These are phyloP conservation scores for Eucalyptus sp. DNA, from an alignment of 345 rosid genomes.

Conservation along the genomic window DNA sequence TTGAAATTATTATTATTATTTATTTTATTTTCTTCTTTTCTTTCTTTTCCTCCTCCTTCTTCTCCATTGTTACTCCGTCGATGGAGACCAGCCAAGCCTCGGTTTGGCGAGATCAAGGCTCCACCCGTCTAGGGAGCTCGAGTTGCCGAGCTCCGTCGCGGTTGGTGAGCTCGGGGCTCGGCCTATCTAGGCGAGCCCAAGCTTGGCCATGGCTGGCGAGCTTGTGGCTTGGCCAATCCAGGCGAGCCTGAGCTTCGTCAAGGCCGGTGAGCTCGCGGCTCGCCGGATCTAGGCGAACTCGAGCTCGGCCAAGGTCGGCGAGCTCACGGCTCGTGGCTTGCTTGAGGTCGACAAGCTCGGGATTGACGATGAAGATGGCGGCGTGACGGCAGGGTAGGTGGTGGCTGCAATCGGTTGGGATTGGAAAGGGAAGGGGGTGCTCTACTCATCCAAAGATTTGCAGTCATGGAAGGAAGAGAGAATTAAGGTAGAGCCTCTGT, in stretches of 20 bases:
- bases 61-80: too few species aligned
- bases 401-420: rapidly evolving
- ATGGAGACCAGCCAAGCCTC: rapidly evolving
- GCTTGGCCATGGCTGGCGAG: rapidly evolving
- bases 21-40: too few species aligned
- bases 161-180: too few species aligned
- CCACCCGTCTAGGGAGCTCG: rapidly evolving
- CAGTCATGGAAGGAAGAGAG: too few species aligned
- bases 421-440: too few species aligned
- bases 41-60: too few species aligned
- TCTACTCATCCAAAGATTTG: too few species aligned
- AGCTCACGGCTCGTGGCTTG: too few species aligned
- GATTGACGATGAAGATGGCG: rapidly evolving
- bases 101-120: rapidly evolving
- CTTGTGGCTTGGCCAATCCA: rapidly evolving
- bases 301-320: too few species aligned
- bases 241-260: rapidly evolving
- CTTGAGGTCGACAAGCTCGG: rapidly evolving
- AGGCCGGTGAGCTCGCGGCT: rapidly evolving
- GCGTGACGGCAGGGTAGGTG: rapidly evolving
- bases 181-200: too few species aligned
- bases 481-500: too few species aligned
- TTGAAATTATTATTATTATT: too few species aligned
- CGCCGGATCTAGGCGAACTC: rapidly evolving
- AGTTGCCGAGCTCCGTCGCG: rapidly evolving